These are phyloP conservation scores for Oxyria digyna DNA, from an alignment of 148 eudicot species.

Conservation along the genomic window DNA sequence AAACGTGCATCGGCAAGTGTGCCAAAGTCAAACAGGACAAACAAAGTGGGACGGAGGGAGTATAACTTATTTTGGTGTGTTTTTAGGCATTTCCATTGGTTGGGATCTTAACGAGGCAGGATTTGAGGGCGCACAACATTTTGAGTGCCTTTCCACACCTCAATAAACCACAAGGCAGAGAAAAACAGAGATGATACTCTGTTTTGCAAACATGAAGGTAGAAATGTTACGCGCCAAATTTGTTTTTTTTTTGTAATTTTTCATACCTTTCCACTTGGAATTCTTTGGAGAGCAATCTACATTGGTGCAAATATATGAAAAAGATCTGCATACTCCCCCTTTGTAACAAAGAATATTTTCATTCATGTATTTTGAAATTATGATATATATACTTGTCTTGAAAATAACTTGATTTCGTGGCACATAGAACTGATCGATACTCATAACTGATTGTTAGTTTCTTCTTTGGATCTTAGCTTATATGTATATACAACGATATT, in stretches of 20 bases:
- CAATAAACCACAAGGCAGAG: slow-evolving; percentile 39
- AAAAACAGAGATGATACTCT: slow-evolving; percentile 35
- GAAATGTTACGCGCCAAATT: neutral
- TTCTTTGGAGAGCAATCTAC: neutral
- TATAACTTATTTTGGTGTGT: neutral
- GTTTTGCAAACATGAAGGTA: neutral
- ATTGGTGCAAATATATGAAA: neutral
- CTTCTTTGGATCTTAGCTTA: too few species aligned
- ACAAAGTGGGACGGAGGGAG: too few species aligned
- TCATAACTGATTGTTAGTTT: too few species aligned
- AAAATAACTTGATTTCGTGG: too few species aligned
- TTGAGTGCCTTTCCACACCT: slow-evolving; percentile 68
- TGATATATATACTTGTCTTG: neutral
- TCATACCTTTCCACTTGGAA: neutral
- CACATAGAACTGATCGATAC: too few species aligned
- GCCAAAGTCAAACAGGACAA: too few species aligned
- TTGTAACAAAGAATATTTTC: neutral
- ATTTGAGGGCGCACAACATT: slow-evolving; percentile 74
- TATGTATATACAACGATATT: too few species aligned
- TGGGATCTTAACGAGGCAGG: slow-evolving; percentile 94
- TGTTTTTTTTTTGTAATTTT: neutral
- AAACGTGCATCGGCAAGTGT: too few species aligned
- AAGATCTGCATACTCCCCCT: neutral
- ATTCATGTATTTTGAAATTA: neutral
- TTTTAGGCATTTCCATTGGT: slow-evolving; percentile 42